Percentiles rank a stretch among this genome's conserved stretches.
These are phyloP conservation scores for Stagonosporopsis cucurbitacearum DNA, from an alignment of 2,329 filamentous ascomycete species.

Conservation along the genomic window DNA sequence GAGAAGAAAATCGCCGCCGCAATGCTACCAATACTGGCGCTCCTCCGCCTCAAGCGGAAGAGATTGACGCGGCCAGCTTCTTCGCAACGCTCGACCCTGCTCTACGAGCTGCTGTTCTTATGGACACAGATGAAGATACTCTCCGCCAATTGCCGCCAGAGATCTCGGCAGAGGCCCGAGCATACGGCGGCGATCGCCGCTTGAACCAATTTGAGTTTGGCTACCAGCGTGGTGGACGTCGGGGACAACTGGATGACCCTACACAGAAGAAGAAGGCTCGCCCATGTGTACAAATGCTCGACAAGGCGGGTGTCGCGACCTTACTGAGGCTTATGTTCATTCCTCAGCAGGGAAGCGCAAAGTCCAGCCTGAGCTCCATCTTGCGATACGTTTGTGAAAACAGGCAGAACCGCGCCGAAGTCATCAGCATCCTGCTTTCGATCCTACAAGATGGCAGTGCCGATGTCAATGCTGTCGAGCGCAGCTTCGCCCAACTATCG, in stretches of 20 bases:
- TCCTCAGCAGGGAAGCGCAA: constrained; percentile 85
- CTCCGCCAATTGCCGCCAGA: constrained; percentile 84
- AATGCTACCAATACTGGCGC: constrained; percentile 58
- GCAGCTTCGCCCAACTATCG: constrained; percentile 92
- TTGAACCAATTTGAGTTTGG: constrained; percentile 60
- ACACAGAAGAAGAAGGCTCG: constrained; percentile 70
- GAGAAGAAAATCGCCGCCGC: constrained; percentile 78
- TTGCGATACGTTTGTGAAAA: constrained; percentile 94
- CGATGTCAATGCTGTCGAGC: constrained; percentile 91
- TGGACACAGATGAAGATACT: constrained; percentile 90
- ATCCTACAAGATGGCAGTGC: constrained; percentile 95
- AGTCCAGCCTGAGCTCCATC: constrained; percentile 82
- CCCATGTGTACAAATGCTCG: constrained; percentile 92
- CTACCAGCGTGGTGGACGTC: constrained; percentile 42
- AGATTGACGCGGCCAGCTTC: constrained; percentile 94
- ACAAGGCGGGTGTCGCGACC: constrained; percentile 95
- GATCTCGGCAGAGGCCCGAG: constrained; percentile 83
- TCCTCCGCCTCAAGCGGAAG: constrained; percentile 59
- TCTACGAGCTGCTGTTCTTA: constrained; percentile 83
- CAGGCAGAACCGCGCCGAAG: constrained; percentile 91
- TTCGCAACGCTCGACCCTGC: constrained; percentile 85
- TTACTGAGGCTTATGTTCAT: constrained; percentile 98
- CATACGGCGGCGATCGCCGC: constrained; percentile 64
- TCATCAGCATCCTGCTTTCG: constrained; percentile 88
- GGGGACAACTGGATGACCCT: constrained; percentile 54